Conservation (phyloP, 768 basidiomycete genomes). For the Trametes cingulata region DNA sequence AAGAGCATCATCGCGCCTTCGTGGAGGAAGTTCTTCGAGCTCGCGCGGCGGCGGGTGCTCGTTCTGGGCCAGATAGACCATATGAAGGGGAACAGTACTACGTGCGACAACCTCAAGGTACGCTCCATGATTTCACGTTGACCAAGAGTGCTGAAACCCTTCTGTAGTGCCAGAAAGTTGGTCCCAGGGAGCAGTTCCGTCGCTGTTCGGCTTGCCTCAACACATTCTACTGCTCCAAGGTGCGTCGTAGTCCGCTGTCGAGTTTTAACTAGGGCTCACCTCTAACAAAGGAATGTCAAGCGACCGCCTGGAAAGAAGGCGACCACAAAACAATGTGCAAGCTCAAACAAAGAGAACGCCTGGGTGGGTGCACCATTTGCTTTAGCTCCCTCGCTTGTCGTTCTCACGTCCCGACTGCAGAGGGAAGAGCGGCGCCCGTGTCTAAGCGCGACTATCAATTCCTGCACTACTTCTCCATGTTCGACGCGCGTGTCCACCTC, state of each 20-base stretch:
- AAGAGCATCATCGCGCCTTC: constrained; percentile 28
- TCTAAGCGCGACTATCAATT: constrained; percentile 37
- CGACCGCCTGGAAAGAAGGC: constrained; percentile 38
- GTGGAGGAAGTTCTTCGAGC: constrained; percentile 31
- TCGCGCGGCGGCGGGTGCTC: constrained; percentile 31
- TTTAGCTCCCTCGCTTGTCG: not conserved
- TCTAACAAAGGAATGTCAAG: constrained; percentile 34
- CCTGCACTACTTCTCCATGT: constrained; percentile 39
- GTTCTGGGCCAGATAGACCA: constrained; percentile 30
- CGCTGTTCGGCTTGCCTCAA: constrained; percentile 38
- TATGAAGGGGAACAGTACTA: constrained; percentile 34
- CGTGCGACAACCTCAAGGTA: constrained; percentile 41
- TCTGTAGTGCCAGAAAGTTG: constrained; percentile 38
- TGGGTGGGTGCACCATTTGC: constrained; percentile 27
- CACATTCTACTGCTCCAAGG: constrained; percentile 41
- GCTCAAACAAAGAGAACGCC: constrained; percentile 39
- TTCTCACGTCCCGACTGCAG: constrained; percentile 16
- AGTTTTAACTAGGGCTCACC: not conserved
- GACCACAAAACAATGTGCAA: constrained; percentile 40
- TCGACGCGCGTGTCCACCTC: constrained; percentile 34
- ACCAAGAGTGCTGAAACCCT: not conserved
- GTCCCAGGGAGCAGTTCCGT: constrained; percentile 36
- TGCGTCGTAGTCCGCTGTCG: not conserved
- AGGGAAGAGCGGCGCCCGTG: constrained; percentile 35
- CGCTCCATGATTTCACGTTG: not conserved